These are phyloP conservation scores for Lathyrus aphaca DNA, from an alignment of 306 rosid species.

Conservation along the genomic window DNA sequence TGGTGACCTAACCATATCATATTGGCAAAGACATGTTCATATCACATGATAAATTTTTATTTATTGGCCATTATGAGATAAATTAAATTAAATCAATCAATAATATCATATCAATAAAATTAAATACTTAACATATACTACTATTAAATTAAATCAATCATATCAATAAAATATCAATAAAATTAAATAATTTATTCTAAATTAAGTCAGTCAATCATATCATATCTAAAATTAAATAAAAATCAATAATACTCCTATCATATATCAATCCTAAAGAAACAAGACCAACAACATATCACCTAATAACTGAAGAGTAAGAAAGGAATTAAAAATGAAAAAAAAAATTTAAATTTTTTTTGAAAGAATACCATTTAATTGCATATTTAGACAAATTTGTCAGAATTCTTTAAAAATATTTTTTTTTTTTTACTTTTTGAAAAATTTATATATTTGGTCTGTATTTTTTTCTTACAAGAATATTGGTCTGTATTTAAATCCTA, in stretches of 20 bases:
- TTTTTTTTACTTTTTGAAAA: no score
- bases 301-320: no score
- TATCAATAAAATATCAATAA: neutral
- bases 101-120: no score
- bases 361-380: neutral
- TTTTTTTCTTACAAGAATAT: no score
- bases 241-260: neutral
- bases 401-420: neutral
- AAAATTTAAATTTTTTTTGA: no score
- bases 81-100: neutral
- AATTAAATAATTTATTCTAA: neutral
- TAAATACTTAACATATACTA: neutral
- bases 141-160: slow-evolving; percentile 13
- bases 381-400: neutral
- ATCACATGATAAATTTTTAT: slow-evolving; percentile 12
- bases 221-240: neutral
- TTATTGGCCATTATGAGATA: neutral
- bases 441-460: no score
- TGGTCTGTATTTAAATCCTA: no score
- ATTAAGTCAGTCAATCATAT: neutral
- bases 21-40: neutral
- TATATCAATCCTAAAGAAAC: slow-evolving; percentile 23
- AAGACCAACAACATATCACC: neutral
- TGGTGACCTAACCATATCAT: slow-evolving; percentile 8
- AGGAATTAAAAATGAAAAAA: no score